Percentiles rank a stretch among this genome's conserved stretches.
These are phyloP conservation scores for Gastrodia elata DNA, from an alignment of 106 monocot genomes.

Conservation along the genomic window DNA sequence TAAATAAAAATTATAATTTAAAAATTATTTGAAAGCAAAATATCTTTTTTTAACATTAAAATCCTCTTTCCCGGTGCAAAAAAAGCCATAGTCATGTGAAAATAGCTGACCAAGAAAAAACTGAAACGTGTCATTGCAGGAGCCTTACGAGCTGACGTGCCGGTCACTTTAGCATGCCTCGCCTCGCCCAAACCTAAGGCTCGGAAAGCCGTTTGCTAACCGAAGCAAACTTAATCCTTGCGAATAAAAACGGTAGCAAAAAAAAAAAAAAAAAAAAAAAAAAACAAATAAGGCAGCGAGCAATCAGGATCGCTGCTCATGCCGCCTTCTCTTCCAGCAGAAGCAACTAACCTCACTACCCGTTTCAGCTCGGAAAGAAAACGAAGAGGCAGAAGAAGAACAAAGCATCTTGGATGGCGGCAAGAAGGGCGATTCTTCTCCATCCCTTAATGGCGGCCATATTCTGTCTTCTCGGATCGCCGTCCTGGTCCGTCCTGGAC, in stretches of 20 bases:
- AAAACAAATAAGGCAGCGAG: slow-evolving; percentile 1
- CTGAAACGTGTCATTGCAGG: background rate
- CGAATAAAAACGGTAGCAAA: background rate
- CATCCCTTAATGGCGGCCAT: background rate
- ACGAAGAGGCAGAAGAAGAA: background rate
- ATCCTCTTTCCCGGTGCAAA: background rate
- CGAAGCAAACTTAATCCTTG: slow-evolving; percentile 2
- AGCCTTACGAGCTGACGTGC: no score
- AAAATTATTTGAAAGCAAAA: no score
- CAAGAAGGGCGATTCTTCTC: background rate
- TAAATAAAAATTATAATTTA: no score
- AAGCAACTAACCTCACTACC: slow-evolving; percentile 9
- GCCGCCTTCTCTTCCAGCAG: slow-evolving; percentile 33
- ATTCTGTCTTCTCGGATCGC: background rate
- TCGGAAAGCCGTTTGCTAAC: slow-evolving; percentile 44
- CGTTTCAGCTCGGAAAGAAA: background rate
- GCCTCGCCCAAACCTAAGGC: slow-evolving; percentile 17
- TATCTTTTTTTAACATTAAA: no score
- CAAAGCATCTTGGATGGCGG: background rate
- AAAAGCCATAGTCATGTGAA: no score
- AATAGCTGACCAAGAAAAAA: background rate
- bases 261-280: slow-evolving; percentile 3
- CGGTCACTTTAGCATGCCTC: background rate
- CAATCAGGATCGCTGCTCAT: slow-evolving; percentile 7
- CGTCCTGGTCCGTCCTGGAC: slow-evolving; percentile 25